These are phyloP conservation scores for Ustilago esculenta DNA, from an alignment of 1,284 basidiomycete genomes.

Conservation along the genomic window DNA sequence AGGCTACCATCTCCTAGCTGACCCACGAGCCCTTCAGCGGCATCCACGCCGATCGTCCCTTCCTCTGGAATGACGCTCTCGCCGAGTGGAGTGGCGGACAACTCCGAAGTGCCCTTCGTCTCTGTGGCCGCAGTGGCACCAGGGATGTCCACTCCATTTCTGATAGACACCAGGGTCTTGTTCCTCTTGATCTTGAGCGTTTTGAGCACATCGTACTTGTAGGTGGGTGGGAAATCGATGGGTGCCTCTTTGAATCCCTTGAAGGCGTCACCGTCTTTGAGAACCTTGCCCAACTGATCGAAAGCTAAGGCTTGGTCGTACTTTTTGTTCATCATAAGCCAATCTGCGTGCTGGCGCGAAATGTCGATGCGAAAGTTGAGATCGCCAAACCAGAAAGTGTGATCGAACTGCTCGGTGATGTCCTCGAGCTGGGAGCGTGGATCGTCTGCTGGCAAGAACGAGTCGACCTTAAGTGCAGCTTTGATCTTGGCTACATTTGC, in stretches of 20 bases:
- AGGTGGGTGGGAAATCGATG: conserved; percentile 71
- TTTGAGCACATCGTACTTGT: conserved; percentile 80
- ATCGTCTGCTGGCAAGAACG: conserved; percentile 74
- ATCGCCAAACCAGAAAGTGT: conserved; percentile 73
- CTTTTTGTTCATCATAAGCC: conserved; percentile 70
- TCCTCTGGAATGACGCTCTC: conserved; percentile 44
- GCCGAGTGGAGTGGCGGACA: conserved; percentile 11
- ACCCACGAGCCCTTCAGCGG: neutral
- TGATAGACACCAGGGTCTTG: conserved; percentile 23
- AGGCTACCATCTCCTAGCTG: conserved; percentile 11
- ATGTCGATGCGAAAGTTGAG: conserved; percentile 70
- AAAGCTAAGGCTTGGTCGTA: conserved; percentile 72
- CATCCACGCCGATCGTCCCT: conserved; percentile 2
- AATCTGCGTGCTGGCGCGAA: conserved; percentile 71
- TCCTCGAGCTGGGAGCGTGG: conserved; percentile 71
- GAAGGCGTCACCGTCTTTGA: conserved; percentile 72
- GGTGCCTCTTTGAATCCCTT: conserved; percentile 73
- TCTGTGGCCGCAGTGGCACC: neutral
- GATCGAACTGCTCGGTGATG: conserved; percentile 82
- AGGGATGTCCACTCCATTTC: conserved; percentile 26
- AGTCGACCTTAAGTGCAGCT: conserved; percentile 70
- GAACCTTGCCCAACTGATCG: conserved; percentile 79
- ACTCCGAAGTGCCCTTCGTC: conserved; percentile 5
- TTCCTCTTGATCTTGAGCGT: conserved; percentile 67
- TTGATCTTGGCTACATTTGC: conserved; percentile 70